These are phyloP conservation scores for Sonneratia alba DNA, from an alignment of 345 rosid species.

Conservation along the genomic window DNA sequence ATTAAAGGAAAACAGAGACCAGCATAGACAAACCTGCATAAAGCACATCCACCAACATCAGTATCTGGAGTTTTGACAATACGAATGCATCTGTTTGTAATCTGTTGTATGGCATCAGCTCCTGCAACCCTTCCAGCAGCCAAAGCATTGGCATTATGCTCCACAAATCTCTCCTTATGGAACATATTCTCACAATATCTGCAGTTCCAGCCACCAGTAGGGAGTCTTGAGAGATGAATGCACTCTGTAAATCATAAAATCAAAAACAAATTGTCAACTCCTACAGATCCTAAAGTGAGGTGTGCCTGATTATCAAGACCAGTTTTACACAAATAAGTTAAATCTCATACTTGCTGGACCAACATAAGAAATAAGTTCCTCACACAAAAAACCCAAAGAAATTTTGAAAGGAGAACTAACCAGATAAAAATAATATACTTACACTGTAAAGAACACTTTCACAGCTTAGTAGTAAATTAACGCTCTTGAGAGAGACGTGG, in stretches of 20 bases:
- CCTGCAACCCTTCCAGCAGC: constrained; percentile 91
- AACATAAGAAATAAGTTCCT: background rate
- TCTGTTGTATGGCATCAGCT: constrained; percentile 82
- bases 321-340: background rate
- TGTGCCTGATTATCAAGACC: background rate
- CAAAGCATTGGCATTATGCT: constrained; percentile 61
- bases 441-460: background rate
- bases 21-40: constrained; percentile 58
- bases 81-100: constrained; percentile 76
- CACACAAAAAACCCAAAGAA: background rate
- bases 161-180: constrained; percentile 61
- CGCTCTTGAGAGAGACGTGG: background rate
- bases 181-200: constrained; percentile 52
- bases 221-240: constrained; percentile 39
- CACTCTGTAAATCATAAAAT: constrained; percentile 35
- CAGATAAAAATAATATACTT: background rate
- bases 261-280: background rate
- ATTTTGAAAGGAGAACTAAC: background rate
- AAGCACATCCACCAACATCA: constrained; percentile 71
- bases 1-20: background rate
- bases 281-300: background rate
- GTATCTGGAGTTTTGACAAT: constrained; percentile 53
- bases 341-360: background rate
- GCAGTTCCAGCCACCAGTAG: constrained; percentile 77
- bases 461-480: background rate